Percentiles rank a stretch among this genome's conserved stretches.
phyloP scores from a whole-genome alignment of 2,329 filamentous ascomycete genomes.

The Talaromyces sp. region DNA sequence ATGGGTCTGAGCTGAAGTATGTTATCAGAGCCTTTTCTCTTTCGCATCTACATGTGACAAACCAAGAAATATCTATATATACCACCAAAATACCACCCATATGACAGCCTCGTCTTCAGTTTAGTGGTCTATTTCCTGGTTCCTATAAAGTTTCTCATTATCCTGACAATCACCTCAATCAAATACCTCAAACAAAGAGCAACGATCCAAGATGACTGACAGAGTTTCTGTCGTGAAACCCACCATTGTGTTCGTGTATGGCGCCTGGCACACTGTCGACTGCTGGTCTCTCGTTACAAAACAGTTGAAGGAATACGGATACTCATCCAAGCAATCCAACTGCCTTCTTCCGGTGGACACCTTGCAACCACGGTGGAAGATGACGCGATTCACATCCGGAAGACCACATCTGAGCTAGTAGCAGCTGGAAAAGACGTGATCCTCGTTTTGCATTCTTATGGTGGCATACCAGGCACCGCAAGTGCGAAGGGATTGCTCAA shows the following conservation, averaged over 20 bases:
- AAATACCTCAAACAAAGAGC: background rate
- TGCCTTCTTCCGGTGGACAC: background rate
- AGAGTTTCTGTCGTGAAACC: background rate
- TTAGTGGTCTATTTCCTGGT: too few species aligned
- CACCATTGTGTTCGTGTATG: background rate
- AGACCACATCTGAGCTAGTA: background rate
- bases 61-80: too few species aligned
- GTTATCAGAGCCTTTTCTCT: too few species aligned
- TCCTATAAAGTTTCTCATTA: too few species aligned
- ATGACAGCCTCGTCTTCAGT: too few species aligned
- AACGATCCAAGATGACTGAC: background rate
- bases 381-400: background rate
- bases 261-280: background rate
- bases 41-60: too few species aligned
- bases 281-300: background rate
- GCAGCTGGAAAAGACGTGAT: background rate
- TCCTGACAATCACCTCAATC: background rate
- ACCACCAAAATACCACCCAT: too few species aligned
- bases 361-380: background rate
- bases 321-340: background rate
- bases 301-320: background rate
- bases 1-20: too few species aligned
- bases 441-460: conserved; percentile 5
- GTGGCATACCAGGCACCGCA: background rate
- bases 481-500: background rate